These are phyloP conservation scores for Boechera divaricarpa DNA, from an alignment of 345 rosid species.

Conservation along the genomic window DNA sequence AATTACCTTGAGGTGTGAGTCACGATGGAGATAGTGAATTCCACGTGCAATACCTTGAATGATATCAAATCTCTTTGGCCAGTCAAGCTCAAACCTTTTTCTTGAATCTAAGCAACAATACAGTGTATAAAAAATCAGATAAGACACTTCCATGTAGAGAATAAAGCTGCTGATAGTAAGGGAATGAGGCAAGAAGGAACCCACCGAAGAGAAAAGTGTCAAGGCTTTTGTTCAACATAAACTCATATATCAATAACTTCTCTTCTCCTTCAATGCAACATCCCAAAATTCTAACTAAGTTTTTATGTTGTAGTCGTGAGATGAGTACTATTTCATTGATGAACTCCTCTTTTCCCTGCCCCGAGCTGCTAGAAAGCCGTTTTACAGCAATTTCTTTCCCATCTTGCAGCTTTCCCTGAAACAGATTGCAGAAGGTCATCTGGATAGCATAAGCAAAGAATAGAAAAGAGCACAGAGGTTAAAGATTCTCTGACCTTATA, in stretches of 20 bases:
- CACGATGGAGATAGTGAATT: constrained; percentile 34
- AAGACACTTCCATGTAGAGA: not conserved
- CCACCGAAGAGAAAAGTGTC: constrained; percentile 45
- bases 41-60: constrained; percentile 34
- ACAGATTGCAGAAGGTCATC: constrained; percentile 2
- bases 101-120: constrained; percentile 24
- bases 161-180: not conserved
- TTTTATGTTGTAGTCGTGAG: constrained; percentile 41
- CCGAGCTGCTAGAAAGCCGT: constrained; percentile 39
- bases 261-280: constrained; percentile 43
- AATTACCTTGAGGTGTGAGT: constrained; percentile 29
- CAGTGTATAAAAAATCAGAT: not conserved
- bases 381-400: constrained; percentile 31
- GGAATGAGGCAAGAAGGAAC: constrained; percentile 13
- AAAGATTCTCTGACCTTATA: constrained; percentile 5
- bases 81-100: constrained; percentile 4
- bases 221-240: constrained; percentile 41
- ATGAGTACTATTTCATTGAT: constrained; percentile 40
- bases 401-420: constrained; percentile 30
- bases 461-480: not conserved
- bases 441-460: not conserved
- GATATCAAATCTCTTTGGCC: constrained; percentile 29
- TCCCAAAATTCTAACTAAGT: constrained; percentile 35
- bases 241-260: constrained; percentile 40
- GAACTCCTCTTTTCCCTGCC: constrained; percentile 42